Evolutionary conservation across 1,284 basidiomycete genomes (phyloP).

Genomic region (Ceratobasidium papillatum): DNA sequence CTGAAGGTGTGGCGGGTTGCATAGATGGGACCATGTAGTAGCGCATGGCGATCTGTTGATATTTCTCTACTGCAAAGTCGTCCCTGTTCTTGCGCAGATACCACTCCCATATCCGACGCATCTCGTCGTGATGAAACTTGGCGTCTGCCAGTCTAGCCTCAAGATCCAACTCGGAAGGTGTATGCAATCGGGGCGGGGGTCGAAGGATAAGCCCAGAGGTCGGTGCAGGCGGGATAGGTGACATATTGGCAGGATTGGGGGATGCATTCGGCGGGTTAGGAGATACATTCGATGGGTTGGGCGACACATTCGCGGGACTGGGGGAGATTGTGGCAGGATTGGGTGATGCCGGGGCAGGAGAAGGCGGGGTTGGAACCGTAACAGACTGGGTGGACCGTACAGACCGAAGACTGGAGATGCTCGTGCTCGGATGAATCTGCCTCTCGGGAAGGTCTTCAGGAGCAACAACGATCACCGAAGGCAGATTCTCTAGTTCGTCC

Average conservation of each 20-base stretch:
- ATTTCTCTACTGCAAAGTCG: constrained; percentile 90
- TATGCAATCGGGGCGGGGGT: constrained; percentile 7
- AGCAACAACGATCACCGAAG: constrained; percentile 16
- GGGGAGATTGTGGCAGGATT: neutral
- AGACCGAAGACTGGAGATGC: constrained; percentile 46
- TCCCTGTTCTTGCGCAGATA: constrained; percentile 84
- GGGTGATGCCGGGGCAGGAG: constrained; percentile 4
- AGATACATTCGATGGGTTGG: constrained; percentile 23
- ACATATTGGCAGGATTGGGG: constrained; percentile 19
- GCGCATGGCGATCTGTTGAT: constrained; percentile 85
- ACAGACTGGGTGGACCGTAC: constrained; percentile 39
- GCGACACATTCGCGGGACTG: neutral
- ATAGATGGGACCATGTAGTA: constrained; percentile 74
- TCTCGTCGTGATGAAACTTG: constrained; percentile 83
- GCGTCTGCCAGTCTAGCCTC: constrained; percentile 55
- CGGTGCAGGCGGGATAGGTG: neutral
- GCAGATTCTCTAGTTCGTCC: neutral
- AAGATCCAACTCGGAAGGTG: constrained; percentile 29
- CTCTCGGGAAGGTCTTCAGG: constrained; percentile 49
- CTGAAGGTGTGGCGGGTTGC: constrained; percentile 54
- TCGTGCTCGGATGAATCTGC: constrained; percentile 57
- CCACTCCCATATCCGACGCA: constrained; percentile 90
- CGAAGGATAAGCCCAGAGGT: neutral
- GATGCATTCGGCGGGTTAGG: neutral
- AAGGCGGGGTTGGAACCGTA: constrained; percentile 9